These are phyloP conservation scores for Daedaleopsis nitida DNA, from an alignment of 768 basidiomycete species.

Conservation along the genomic window DNA sequence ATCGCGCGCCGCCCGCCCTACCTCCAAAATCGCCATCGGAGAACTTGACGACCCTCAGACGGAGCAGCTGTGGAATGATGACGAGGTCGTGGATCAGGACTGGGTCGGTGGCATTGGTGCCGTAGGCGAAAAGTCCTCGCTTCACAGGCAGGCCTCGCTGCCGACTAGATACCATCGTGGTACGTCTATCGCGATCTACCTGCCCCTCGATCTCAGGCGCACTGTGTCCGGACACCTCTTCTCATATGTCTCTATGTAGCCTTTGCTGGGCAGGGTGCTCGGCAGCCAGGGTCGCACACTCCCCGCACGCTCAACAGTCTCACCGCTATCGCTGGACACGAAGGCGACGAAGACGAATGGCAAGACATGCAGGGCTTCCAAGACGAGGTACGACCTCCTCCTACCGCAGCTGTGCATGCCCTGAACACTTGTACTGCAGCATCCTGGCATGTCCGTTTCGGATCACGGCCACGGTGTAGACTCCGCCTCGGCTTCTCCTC, in stretches of 20 bases:
- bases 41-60: constrained; percentile 59
- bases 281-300: constrained; percentile 59
- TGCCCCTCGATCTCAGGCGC: constrained; percentile 12
- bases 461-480: constrained; percentile 43
- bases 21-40: constrained; percentile 63
- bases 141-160: constrained; percentile 80
- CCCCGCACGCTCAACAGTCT: constrained; percentile 81
- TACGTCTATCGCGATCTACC: constrained; percentile 31
- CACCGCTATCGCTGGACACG: constrained; percentile 81
- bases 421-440: constrained; percentile 23
- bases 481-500: constrained; percentile 52
- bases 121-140: constrained; percentile 78
- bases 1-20: constrained; percentile 62
- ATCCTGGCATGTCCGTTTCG: constrained; percentile 37
- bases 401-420: constrained; percentile 3
- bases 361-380: constrained; percentile 56
- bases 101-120: constrained; percentile 83
- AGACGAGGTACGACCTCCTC: constrained; percentile 56
- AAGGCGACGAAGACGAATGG: constrained; percentile 90
- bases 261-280: constrained; percentile 52
- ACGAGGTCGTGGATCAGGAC: constrained; percentile 77
- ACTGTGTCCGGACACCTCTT: constrained; percentile 1
- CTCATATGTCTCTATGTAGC: constrained; percentile 38
- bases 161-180: constrained; percentile 81
- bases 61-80: constrained; percentile 65